Conservation (phyloP, 257 asterid genomes). For the Capsicum chinense region DNA sequence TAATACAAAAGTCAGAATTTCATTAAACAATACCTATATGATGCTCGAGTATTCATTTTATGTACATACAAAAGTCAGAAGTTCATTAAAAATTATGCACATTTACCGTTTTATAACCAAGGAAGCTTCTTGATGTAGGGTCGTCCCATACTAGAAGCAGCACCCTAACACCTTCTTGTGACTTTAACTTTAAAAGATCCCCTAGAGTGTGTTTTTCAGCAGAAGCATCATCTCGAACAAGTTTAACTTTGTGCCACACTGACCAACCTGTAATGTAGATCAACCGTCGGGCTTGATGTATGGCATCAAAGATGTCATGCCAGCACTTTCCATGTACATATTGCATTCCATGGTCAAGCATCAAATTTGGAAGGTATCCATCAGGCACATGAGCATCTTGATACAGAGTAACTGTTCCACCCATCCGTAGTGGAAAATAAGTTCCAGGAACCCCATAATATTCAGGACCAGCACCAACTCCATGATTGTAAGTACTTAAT, state of each 20-base stretch:
- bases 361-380: conserved; percentile 74
- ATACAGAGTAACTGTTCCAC: conserved; percentile 85
- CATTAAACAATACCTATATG: neutral
- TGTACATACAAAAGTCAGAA: conserved; percentile 12
- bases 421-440: conserved; percentile 91
- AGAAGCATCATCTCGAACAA: conserved; percentile 76
- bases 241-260: conserved; percentile 93
- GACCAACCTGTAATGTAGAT: conserved; percentile 98
- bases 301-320: conserved; percentile 85
- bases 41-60: conserved; percentile 20
- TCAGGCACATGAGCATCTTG: conserved; percentile 99
- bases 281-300: conserved; percentile 78
- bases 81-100: neutral
- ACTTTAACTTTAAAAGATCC: conserved; percentile 85
- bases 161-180: conserved; percentile 99
- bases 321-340: conserved; percentile 93
- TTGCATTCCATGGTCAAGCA: conserved; percentile 72
- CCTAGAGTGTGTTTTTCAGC: conserved; percentile 69
- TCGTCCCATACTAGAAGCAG: conserved; percentile 97
- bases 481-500: conserved; percentile 70
- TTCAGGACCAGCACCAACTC: conserved; percentile 92
- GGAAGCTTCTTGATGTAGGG: conserved; percentile 92
- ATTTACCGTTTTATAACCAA: conserved; percentile 91
- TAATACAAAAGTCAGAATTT: neutral
- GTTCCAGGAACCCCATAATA: conserved; percentile 87